Percentiles rank a stretch among this genome's conserved stretches.
phyloP scores from a whole-genome alignment of 345 rosid genomes.

The Carallia brachiata region DNA sequence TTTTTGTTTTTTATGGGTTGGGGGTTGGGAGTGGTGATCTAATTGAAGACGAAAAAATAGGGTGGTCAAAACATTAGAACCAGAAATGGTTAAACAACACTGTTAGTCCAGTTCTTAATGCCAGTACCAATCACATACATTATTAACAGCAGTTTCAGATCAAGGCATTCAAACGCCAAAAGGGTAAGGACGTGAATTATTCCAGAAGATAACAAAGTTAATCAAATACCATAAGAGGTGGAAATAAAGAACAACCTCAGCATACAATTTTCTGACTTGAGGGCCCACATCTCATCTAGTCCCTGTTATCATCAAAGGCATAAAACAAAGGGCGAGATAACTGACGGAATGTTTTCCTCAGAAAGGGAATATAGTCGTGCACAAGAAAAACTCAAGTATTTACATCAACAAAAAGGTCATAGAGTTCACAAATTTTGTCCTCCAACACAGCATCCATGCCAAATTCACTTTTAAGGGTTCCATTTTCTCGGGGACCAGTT shows the following conservation, averaged over 20 bases:
- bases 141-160: not conserved
- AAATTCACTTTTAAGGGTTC: constrained; percentile 11
- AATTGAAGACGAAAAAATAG: not conserved
- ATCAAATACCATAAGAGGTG: not conserved
- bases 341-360: not conserved
- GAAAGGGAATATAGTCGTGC: not conserved
- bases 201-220: not conserved
- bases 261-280: constrained; percentile 38
- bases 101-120: not conserved
- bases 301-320: constrained; percentile 32
- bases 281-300: constrained; percentile 41
- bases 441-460: constrained; percentile 29
- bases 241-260: constrained; percentile 36
- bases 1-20: not conserved
- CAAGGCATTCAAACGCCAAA: not conserved
- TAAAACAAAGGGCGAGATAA: constrained; percentile 19
- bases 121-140: not conserved
- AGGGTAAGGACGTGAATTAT: not conserved
- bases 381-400: constrained; percentile 11
- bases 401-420: constrained; percentile 35
- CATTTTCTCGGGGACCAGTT: constrained; percentile 21
- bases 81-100: not conserved
- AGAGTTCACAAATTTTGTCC: constrained; percentile 43
- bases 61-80: not conserved
- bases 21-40: not conserved